phyloP scores from a whole-genome alignment of 495 filamentous ascomycete species.

The Penicillium waksmanii region DNA sequence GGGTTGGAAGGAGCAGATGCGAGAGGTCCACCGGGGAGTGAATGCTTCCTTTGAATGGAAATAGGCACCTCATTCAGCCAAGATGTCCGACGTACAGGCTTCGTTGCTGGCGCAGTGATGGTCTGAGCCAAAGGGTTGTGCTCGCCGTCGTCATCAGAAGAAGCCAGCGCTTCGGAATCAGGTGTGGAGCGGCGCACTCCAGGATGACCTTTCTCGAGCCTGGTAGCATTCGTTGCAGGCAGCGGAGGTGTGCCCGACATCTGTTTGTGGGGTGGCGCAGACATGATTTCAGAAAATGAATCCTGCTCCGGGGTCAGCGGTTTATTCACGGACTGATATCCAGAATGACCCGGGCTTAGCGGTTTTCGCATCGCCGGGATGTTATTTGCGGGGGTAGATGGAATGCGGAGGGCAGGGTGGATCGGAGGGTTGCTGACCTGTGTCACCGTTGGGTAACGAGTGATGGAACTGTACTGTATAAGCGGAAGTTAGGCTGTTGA shows the following conservation, averaged over 20 bases:
- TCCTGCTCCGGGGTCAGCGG: conserved; percentile 7
- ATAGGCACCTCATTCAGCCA: conserved; percentile 59
- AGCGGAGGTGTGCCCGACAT: conserved; percentile 32
- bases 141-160: conserved; percentile 86
- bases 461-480: conserved; percentile 12
- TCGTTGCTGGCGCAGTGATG: conserved; percentile 39
- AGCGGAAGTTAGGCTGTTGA: not conserved
- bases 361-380: not conserved
- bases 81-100: conserved; percentile 53
- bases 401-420: conserved; percentile 6
- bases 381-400: conserved; percentile 3
- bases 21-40: conserved; percentile 60
- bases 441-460: conserved; percentile 1
- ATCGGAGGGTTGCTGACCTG: conserved; percentile 21
- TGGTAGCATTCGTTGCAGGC: conserved; percentile 55
- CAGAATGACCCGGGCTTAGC: not conserved
- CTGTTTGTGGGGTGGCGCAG: conserved; percentile 39
- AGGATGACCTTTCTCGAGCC: conserved; percentile 72
- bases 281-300: conserved; percentile 33
- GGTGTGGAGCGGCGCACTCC: conserved; percentile 78
- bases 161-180: conserved; percentile 89
- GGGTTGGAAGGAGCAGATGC: conserved; percentile 78
- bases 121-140: conserved; percentile 43
- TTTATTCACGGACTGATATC: not conserved
- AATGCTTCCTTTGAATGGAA: conserved; percentile 50